Evolutionary conservation across 306 rosid genomes (phyloP).

Genomic region (Lablab purpureus): DNA sequence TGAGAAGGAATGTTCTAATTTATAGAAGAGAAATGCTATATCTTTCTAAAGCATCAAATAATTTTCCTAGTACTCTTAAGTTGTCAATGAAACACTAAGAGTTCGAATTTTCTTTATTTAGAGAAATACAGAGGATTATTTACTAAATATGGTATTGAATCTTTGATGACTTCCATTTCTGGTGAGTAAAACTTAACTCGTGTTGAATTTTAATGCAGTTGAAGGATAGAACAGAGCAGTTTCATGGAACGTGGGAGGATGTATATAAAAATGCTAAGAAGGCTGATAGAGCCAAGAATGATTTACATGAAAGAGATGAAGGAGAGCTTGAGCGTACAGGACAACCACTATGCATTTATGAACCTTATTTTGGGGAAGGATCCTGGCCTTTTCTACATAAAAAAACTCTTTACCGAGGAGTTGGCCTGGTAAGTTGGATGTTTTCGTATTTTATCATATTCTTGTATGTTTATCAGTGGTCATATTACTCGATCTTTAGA

Average conservation of each 20-base stretch:
- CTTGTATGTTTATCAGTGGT: conserved; percentile 9
- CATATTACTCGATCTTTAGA: not conserved
- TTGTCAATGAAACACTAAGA: not conserved
- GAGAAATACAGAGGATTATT: not conserved
- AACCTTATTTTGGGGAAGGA: conserved; percentile 95
- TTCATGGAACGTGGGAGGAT: conserved; percentile 94
- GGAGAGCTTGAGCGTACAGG: conserved; percentile 97
- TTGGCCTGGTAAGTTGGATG: conserved; percentile 77
- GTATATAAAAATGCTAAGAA: conserved; percentile 83
- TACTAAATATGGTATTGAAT: conserved; percentile 1
- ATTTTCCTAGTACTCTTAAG: not conserved
- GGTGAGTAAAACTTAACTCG: conserved; percentile 17
- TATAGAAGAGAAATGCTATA: conserved; percentile 1
- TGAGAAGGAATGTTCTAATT: conserved; percentile 49
- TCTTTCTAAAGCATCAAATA: not conserved
- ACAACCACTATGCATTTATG: conserved; percentile 90
- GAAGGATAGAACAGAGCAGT: conserved; percentile 87
- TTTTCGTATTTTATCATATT: not conserved
- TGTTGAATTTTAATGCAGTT: conserved; percentile 63
- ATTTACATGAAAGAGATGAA: conserved; percentile 95
- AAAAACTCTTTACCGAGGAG: conserved; percentile 85
- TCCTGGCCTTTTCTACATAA: conserved; percentile 92
- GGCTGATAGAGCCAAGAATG: conserved; percentile 80
- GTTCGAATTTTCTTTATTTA: not conserved
- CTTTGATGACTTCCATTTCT: conserved; percentile 16